A percentile compares a stretch with the other conserved stretches of the same genome.
phyloP scores from a whole-genome alignment of 2,329 filamentous ascomycete species.

The Trichoderma lentiforme region DNA sequence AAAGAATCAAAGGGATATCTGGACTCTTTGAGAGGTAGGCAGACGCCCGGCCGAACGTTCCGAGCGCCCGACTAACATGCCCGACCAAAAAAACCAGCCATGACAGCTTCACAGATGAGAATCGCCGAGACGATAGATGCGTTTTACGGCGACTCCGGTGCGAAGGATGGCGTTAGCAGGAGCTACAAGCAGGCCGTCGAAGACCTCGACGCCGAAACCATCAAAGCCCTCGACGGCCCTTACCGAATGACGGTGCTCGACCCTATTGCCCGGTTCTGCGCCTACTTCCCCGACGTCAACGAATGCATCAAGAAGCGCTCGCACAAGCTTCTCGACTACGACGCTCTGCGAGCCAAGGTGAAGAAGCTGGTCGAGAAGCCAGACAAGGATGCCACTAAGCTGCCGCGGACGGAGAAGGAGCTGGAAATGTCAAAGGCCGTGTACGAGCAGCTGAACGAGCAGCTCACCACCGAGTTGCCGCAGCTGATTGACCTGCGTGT shows the following conservation, averaged over 20 bases:
- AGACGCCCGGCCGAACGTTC: conserved; percentile 3
- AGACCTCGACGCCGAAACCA: conserved; percentile 95
- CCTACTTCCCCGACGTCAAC: conserved; percentile 98
- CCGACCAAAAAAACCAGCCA: conserved; percentile 55
- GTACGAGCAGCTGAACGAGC: conserved; percentile 97
- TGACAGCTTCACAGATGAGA: conserved; percentile 99
- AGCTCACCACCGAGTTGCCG: conserved; percentile 86
- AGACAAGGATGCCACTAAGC: conserved; percentile 95
- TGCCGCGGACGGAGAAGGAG: conserved; percentile 94
- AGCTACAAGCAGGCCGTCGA: conserved; percentile 99
- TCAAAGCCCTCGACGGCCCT: conserved; percentile 95
- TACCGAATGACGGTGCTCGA: conserved; percentile 93
- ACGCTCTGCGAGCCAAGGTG: conserved; percentile 90
- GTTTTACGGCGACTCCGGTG: conserved; percentile 95
- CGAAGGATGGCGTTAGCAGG: conserved; percentile 89
- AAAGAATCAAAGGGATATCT: conserved; percentile 98
- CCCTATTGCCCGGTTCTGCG: conserved; percentile 92
- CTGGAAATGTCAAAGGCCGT: conserved; percentile 88
- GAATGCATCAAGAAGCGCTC: conserved; percentile 99
- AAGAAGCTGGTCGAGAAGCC: conserved; percentile 97
- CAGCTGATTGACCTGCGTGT: conserved; percentile 96
- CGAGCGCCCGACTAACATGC: background rate
- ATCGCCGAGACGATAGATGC: conserved; percentile 99
- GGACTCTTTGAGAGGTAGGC: conserved; percentile 80
- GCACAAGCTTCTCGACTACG: conserved; percentile 98